Conservation (phyloP, 1,284 basidiomycete genomes). For the Ustilago trichophora region DNA sequence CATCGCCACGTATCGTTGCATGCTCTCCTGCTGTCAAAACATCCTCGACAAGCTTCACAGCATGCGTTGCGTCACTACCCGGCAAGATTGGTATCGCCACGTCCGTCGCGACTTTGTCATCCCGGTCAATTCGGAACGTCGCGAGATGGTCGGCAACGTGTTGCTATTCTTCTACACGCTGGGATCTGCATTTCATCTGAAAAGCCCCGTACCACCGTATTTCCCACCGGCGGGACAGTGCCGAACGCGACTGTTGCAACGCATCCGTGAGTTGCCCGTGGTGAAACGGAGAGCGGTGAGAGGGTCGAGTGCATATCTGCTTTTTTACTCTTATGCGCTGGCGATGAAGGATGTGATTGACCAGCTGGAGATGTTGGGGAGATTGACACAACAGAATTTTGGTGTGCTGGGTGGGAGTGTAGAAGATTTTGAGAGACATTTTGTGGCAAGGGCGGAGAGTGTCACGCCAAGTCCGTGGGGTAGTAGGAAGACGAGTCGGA, state of each 20-base stretch:
- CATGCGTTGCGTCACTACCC: conserved; percentile 92
- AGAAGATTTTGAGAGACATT: conserved; percentile 54
- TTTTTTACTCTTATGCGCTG: conserved; percentile 92
- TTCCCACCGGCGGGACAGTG: conserved; percentile 88
- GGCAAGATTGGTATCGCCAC: conserved; percentile 86
- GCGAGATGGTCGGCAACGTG: conserved; percentile 89
- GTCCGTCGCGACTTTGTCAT: conserved; percentile 80
- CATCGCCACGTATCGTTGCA: conserved; percentile 79
- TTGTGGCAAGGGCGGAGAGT: conserved; percentile 26
- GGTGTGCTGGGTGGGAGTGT: conserved; percentile 56
- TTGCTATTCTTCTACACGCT: conserved; percentile 90
- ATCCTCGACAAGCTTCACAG: conserved; percentile 80
- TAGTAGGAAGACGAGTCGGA: conserved; percentile 25
- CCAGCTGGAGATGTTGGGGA: conserved; percentile 49
- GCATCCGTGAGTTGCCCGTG: conserved; percentile 74
- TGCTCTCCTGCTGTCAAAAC: conserved; percentile 84
- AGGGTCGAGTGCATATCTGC: conserved; percentile 76
- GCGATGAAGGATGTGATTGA: conserved; percentile 74
- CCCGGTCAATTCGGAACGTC: conserved; percentile 78
- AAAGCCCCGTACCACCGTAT: conserved; percentile 91
- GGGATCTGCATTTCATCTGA: conserved; percentile 84
- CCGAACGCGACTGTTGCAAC: conserved; percentile 75
- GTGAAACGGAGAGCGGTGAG: conserved; percentile 74
- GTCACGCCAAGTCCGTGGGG: conserved; percentile 17
- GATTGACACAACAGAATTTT: conserved; percentile 53